A percentile compares a stretch with the other conserved stretches of the same genome.
phyloP scores from a whole-genome alignment of 208 protist genomes.

The Leishmania arabica region DNA sequence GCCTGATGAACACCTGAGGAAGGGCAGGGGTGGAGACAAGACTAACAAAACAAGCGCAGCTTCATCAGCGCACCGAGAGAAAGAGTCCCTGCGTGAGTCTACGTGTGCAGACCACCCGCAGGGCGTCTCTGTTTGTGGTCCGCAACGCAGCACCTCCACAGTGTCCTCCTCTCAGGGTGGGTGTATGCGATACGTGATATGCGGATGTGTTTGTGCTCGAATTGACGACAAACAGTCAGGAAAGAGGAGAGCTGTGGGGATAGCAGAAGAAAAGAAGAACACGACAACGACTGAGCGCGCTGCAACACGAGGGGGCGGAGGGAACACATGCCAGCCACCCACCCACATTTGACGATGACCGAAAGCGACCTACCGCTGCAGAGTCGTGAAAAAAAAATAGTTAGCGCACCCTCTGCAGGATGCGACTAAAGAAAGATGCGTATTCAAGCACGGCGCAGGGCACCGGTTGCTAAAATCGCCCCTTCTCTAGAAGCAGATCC shows the following conservation, averaged over 20 bases:
- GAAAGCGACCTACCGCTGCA: background rate
- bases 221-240: background rate
- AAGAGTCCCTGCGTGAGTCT: background rate
- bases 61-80: background rate
- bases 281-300: background rate
- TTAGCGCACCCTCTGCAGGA: background rate
- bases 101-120: background rate
- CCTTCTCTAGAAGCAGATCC: background rate
- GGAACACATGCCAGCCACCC: background rate
- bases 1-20: background rate
- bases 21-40: background rate
- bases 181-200: background rate
- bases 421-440: background rate
- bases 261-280: background rate
- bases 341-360: background rate
- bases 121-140: background rate
- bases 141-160: too few species aligned
- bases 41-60: background rate
- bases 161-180: background rate
- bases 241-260: background rate
- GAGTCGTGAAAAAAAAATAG: background rate
- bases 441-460: background rate
- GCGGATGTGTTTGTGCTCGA: background rate
- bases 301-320: background rate
- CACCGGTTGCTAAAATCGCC: background rate